A percentile compares a stretch with the other conserved stretches of the same genome.
Evolutionary conservation across 305 asterid species (phyloP).

Genomic region (Fraxinus nigra): DNA sequence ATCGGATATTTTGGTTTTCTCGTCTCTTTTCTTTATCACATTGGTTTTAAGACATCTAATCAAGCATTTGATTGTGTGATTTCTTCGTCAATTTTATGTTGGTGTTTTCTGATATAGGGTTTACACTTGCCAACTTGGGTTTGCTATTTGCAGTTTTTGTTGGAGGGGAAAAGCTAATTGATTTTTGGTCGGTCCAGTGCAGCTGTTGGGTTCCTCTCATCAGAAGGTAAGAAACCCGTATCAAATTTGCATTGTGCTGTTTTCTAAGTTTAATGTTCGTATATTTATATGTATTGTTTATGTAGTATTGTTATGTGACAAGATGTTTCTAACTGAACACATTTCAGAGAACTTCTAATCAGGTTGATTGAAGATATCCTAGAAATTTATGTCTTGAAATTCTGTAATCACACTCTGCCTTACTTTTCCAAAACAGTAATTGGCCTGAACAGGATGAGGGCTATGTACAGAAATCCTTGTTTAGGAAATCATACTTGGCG

Average conservation of each 20-base stretch:
- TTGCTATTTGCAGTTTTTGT: conserved; percentile 14
- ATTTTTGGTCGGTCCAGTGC: conserved; percentile 21
- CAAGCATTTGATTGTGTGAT: background rate
- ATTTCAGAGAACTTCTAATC: background rate
- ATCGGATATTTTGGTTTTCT: background rate
- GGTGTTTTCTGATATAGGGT: background rate
- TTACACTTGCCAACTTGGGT: background rate
- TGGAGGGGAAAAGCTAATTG: conserved; percentile 11
- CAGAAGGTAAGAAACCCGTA: conserved; percentile 52
- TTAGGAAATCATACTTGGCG: background rate
- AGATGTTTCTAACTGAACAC: background rate
- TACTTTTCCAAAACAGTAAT: background rate
- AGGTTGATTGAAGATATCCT: background rate
- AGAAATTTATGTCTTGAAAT: background rate
- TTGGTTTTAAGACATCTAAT: background rate
- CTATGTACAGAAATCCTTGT: background rate
- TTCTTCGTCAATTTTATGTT: background rate
- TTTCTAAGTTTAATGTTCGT: background rate
- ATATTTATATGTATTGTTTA: background rate
- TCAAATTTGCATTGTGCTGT: conserved; percentile 10
- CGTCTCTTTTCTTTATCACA: background rate
- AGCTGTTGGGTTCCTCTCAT: conserved; percentile 25
- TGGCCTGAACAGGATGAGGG: background rate
- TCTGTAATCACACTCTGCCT: background rate
- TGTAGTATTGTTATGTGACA: background rate